Conservation (phyloP, 495 filamentous ascomycete species). For the Tuber magnatum region DNA sequence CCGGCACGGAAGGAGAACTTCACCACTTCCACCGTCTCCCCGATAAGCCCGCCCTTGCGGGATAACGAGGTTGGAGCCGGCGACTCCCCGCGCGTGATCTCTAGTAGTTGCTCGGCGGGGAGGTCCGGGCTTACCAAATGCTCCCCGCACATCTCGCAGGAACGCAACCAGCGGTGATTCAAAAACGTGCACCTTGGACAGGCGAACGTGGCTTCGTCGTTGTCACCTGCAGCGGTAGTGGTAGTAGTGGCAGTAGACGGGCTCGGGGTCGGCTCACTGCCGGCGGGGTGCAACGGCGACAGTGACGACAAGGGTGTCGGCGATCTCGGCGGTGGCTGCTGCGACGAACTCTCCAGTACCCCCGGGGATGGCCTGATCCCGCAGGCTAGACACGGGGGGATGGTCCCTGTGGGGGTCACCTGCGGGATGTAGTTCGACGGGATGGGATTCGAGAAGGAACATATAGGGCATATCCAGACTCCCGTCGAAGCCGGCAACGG, state of each 20-base stretch:
- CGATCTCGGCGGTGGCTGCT: conserved; percentile 27
- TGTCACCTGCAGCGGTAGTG: conserved; percentile 1
- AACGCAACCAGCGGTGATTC: conserved; percentile 79
- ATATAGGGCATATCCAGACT: conserved; percentile 98
- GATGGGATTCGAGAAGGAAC: conserved; percentile 91
- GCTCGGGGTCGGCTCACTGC: conserved; percentile 1
- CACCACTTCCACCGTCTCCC: conserved; percentile 54
- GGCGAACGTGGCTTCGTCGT: conserved; percentile 48
- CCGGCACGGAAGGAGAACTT: conserved; percentile 87
- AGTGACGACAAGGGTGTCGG: conserved; percentile 36
- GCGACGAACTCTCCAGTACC: conserved; percentile 43
- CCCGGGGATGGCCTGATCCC: conserved; percentile 74
- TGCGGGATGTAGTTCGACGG: conserved; percentile 81
- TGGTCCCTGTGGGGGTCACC: conserved; percentile 62
- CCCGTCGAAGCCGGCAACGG: conserved; percentile 51
- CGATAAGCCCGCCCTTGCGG: conserved; percentile 33
- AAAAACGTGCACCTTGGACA: conserved; percentile 91
- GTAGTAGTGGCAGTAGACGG: conserved; percentile 4
- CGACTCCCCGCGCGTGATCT: conserved; percentile 56
- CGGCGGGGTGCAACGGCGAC: conserved; percentile 38
- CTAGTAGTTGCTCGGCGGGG: conserved; percentile 33
- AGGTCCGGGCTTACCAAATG: conserved; percentile 57
- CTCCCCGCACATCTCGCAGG: conserved; percentile 87
- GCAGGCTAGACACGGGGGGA: conserved; percentile 84
- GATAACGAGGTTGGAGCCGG: conserved; percentile 58